Percentiles rank a stretch among this genome's conserved stretches.
Conservation (phyloP, 2,329 filamentous ascomycete species). For the Nakataea oryzae region DNA sequence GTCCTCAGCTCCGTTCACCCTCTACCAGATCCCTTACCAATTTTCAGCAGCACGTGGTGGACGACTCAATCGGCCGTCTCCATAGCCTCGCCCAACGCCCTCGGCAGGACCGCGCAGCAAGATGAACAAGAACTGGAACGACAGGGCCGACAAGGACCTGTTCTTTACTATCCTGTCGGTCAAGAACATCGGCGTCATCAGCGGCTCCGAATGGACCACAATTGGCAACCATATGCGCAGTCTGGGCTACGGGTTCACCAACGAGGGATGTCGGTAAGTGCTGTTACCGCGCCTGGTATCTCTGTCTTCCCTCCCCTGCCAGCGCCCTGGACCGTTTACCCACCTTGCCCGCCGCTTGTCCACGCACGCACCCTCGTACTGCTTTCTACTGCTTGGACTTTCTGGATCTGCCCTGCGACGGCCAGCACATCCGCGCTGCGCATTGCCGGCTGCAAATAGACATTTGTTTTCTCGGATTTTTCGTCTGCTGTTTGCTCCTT, state of each 20-base stretch:
- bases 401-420: background rate
- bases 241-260: constrained; percentile 51
- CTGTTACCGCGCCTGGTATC: background rate
- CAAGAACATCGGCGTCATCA: constrained; percentile 54
- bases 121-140: constrained; percentile 52
- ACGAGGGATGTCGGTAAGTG: constrained; percentile 53
- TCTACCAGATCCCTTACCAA: constrained; percentile 16
- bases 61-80: background rate
- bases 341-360: background rate
- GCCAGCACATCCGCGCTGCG: too few relatives aligned
- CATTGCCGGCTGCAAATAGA: too few relatives aligned
- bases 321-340: background rate
- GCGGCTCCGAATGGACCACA: constrained; percentile 49
- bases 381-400: background rate
- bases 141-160: constrained; percentile 50
- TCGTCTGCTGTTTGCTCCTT: background rate
- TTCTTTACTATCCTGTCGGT: constrained; percentile 53
- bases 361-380: background rate
- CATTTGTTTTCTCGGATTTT: too few relatives aligned
- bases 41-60: constrained; percentile 5
- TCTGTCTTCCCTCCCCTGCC: background rate
- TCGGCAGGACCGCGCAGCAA: background rate
- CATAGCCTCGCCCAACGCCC: background rate
- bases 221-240: constrained; percentile 51
- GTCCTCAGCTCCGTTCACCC: constrained; percentile 10